Base-by-base conservation (phyloP, 208 protist genomes). In the Leishmania mexicana region DNA sequence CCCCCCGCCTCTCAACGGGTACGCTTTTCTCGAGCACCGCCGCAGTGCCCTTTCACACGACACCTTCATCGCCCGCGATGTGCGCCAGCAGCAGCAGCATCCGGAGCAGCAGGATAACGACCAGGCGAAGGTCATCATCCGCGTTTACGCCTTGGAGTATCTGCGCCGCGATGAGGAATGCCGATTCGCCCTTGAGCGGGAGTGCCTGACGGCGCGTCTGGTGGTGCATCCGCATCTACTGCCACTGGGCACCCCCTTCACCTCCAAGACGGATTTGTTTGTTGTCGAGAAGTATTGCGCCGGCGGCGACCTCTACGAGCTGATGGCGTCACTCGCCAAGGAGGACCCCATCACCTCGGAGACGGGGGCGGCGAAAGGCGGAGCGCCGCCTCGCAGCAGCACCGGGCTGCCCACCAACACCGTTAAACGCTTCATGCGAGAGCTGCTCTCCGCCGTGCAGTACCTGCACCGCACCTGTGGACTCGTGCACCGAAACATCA, bases 401-500 rank as follows among this genome's bases (percentile, higher is more conserved):
- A 53, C 19, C 60, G 74, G 78, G 4, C 60, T 93, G 28, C 80
- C 87, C 2, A 64, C 64, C 28, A 75, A 64, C 53, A 80, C 92
- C n/a, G 82, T 87, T 31, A 79, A 83, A 68, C 81, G 89, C 7
- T 76, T 93, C 10, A 76, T 83, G 67, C 83, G 85, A 3, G 89
- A 96, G 78, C 67, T 97, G 54, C 81, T 95, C 76, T 73, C 81
- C 24, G 90, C 83, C 0, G 60, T 97, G 35, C 38, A 85, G 19
- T 86, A 92, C 79, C 85, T 94, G 11, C 94, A 97, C 81, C 83
- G 75, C 6, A 76, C 54, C 28, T 92, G 85, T 72, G 86, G 92
- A 45, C 72, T 96, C 19, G 86, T 81, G 8, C 94, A 97, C 85
- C 93, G 94, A 42, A 92, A 93, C 83, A 88, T 97, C 35, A 95